Percentiles rank a stretch among this genome's conserved stretches.
phyloP scores from a whole-genome alignment of 352 stramenopile genomes.

The Globisporangium polare region DNA sequence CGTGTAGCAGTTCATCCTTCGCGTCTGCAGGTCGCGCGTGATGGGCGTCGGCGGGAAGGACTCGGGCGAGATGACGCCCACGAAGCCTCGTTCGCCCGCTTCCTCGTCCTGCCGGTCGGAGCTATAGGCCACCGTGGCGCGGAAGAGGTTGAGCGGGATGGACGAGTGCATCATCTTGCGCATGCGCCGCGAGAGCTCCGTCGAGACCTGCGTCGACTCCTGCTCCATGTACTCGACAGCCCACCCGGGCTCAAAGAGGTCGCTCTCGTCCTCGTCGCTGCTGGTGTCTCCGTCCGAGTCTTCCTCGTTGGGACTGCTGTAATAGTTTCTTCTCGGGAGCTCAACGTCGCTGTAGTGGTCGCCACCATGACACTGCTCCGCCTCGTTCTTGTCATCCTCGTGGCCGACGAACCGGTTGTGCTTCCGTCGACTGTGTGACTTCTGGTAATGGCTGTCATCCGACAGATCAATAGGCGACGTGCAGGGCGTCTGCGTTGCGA shows the following conservation, averaged over 20 bases:
- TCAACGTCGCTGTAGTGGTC: not conserved
- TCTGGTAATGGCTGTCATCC: slow-evolving; percentile 24
- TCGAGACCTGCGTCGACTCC: slow-evolving; percentile 45
- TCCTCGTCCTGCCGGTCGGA: slow-evolving; percentile 20
- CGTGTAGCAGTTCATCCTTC: slow-evolving; percentile 72
- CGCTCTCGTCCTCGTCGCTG: not conserved
- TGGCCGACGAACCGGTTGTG: slow-evolving; percentile 8
- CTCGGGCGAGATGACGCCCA: slow-evolving; percentile 59
- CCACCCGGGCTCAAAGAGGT: slow-evolving; percentile 58
- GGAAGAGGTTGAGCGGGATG: slow-evolving; percentile 74
- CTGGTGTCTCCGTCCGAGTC: slow-evolving; percentile 5
- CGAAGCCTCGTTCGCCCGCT: slow-evolving; percentile 21
- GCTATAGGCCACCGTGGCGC: slow-evolving; percentile 49
- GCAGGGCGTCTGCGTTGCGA: slow-evolving; percentile 57
- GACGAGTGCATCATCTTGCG: slow-evolving; percentile 77
- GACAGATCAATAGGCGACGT: slow-evolving; percentile 49
- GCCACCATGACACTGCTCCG: slow-evolving; percentile 12
- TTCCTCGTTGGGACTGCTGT: not conserved
- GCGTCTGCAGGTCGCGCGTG: slow-evolving; percentile 69
- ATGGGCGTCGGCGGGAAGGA: slow-evolving; percentile 83
- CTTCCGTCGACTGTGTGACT: slow-evolving; percentile 1
- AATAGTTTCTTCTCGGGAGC: not conserved
- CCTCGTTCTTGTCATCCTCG: slow-evolving; percentile 7
- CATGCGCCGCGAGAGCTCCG: slow-evolving; percentile 65
- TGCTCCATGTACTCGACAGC: slow-evolving; percentile 80